phyloP scores from a whole-genome alignment of 169 alveolate genomes.

The Nephromyces sp. region DNA sequence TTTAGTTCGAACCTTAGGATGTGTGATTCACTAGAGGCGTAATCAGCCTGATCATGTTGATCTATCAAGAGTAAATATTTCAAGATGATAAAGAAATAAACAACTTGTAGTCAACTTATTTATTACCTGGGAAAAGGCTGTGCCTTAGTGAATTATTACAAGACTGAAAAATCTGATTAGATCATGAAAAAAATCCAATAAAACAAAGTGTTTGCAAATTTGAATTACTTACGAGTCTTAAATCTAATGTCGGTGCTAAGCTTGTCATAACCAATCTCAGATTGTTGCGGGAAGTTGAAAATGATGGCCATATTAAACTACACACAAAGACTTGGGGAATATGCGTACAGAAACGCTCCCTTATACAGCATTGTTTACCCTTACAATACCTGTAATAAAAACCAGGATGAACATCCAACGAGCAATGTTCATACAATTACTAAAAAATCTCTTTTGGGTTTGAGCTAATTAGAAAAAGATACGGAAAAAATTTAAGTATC shows the following conservation, averaged over 20 bases:
- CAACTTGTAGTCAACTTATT: not conserved
- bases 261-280: not conserved
- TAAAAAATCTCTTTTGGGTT: not conserved
- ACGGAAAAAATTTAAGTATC: not conserved
- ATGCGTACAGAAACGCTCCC: conserved; percentile 13
- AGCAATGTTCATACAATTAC: not conserved
- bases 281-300: not conserved
- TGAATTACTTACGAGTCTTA: not conserved
- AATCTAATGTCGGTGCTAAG: not conserved
- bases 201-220: not conserved
- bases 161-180: not conserved
- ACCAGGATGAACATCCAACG: not conserved
- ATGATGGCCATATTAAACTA: conserved; percentile 10
- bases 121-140: not conserved
- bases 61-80: not conserved
- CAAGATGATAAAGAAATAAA: not conserved
- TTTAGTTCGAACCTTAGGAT: not conserved
- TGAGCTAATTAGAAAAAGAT: too few relatives aligned
- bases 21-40: not conserved
- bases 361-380: not conserved
- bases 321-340: conserved; percentile 9
- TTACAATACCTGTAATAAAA: conserved; percentile 7
- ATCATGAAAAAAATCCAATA: not conserved
- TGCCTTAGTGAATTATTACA: not conserved
- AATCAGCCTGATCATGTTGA: not conserved